A percentile compares a stretch with the other conserved stretches of the same genome.
phyloP scores from a whole-genome alignment of 257 asterid genomes.

The Fraxinus pennsylvanica region DNA sequence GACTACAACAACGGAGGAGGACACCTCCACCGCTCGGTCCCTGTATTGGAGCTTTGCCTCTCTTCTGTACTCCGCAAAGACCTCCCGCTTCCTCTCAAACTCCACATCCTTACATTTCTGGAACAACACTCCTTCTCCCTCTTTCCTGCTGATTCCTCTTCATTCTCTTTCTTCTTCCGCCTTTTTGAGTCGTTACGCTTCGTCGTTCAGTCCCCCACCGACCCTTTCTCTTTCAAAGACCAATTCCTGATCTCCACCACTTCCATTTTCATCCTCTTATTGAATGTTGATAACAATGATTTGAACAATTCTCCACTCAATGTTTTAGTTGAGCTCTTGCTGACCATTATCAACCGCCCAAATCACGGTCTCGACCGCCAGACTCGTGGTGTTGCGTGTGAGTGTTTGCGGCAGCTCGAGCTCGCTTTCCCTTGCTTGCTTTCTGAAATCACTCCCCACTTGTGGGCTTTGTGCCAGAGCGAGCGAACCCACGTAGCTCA shows the following conservation, averaged over 20 bases:
- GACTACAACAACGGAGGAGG: slow-evolving; percentile 69
- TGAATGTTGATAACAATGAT: slow-evolving; percentile 18
- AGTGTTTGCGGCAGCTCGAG: slow-evolving; percentile 87
- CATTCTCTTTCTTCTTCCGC: slow-evolving; percentile 23
- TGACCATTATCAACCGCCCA: slow-evolving; percentile 81
- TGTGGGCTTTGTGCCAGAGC: slow-evolving; percentile 76
- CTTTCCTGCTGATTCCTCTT: slow-evolving; percentile 28
- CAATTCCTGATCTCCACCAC: slow-evolving; percentile 76
- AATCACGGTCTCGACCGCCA: slow-evolving; percentile 86
- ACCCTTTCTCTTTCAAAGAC: slow-evolving; percentile 70
- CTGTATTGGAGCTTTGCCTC: slow-evolving; percentile 60
- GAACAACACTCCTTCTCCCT: slow-evolving; percentile 48
- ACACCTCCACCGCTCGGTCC: slow-evolving; percentile 47
- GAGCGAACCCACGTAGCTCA: slow-evolving; percentile 91
- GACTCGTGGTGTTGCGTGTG: slow-evolving; percentile 80
- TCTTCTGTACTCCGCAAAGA: slow-evolving; percentile 71
- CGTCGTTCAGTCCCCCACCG: slow-evolving; percentile 71
- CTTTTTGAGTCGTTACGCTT: slow-evolving; percentile 68
- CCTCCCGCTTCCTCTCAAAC: slow-evolving; percentile 60
- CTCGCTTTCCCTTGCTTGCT: slow-evolving; percentile 77
- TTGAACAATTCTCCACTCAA: slow-evolving; percentile 27
- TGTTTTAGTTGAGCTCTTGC: slow-evolving; percentile 67
- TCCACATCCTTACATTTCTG: slow-evolving; percentile 68
- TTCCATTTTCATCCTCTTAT: slow-evolving; percentile 44
- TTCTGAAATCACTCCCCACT: slow-evolving; percentile 59